Conservation (phyloP, 1,284 basidiomycete species). For the Athelia psychrophila region DNA sequence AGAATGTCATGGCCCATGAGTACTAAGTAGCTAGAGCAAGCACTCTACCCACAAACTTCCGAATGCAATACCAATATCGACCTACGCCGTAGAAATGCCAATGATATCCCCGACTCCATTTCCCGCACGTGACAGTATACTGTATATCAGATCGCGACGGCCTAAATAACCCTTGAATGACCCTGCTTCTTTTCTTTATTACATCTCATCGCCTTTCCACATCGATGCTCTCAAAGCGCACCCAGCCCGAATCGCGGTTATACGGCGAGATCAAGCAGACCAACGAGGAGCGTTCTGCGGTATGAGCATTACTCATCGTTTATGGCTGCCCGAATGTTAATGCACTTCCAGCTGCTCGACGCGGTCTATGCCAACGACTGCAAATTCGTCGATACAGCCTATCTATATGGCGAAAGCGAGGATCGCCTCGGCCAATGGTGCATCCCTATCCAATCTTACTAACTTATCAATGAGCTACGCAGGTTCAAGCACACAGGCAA, state of each 20-base stretch:
- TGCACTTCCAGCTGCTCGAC: conserved; percentile 32
- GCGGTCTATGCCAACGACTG: conserved; percentile 33
- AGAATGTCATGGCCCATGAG: too few relatives aligned
- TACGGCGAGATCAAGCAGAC: conserved; percentile 7
- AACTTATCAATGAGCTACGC: conserved; percentile 34
- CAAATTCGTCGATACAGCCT: conserved; percentile 42
- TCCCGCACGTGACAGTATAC: too few relatives aligned
- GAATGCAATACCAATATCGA: too few relatives aligned
- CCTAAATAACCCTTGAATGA: too few relatives aligned
- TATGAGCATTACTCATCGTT: neutral
- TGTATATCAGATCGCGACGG: too few relatives aligned
- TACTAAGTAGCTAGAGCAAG: too few relatives aligned
- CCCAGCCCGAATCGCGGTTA: conserved; percentile 12
- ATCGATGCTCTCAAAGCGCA: too few relatives aligned
- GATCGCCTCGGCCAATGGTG: conserved; percentile 44
- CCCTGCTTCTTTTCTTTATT: too few relatives aligned
- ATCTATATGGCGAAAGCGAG: conserved; percentile 42
- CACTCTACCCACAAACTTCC: too few relatives aligned
- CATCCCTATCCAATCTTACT: conserved; percentile 28
- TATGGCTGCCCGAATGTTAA: neutral
- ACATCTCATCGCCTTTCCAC: too few relatives aligned
- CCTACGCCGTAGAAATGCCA: too few relatives aligned
- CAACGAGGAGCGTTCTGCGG: conserved; percentile 9
- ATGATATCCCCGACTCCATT: too few relatives aligned
- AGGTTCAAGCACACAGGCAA: conserved; percentile 37